These are phyloP conservation scores for Pestalotiopsis sp. DNA, from an alignment of 2,329 filamentous ascomycete genomes.

Conservation along the genomic window DNA sequence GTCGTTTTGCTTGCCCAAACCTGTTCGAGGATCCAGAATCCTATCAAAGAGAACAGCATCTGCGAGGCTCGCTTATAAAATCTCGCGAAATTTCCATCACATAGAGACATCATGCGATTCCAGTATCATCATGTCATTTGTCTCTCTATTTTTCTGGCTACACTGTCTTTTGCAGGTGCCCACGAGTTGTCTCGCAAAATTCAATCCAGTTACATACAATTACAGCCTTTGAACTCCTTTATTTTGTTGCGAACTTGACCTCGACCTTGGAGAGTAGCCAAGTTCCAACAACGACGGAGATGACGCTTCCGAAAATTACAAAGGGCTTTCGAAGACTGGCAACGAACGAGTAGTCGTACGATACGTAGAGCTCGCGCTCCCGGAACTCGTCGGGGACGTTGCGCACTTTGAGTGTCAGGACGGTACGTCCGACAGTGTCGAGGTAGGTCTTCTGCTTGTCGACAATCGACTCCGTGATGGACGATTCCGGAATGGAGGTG, in stretches of 20 bases:
- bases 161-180: background rate
- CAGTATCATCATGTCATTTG: constrained; percentile 10
- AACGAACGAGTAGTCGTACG: constrained; percentile 79
- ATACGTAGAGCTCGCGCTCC: constrained; percentile 80
- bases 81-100: background rate
- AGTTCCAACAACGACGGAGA: constrained; percentile 72
- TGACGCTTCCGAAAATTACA: constrained; percentile 72
- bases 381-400: constrained; percentile 92
- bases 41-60: too few species aligned
- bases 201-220: constrained; percentile 2
- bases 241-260: constrained; percentile 69
- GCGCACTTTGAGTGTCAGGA: constrained; percentile 75
- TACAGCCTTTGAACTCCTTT: constrained; percentile 17
- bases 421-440: constrained; percentile 87
- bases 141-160: background rate
- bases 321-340: constrained; percentile 84
- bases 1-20: background rate
- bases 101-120: background rate
- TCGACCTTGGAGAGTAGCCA: constrained; percentile 81
- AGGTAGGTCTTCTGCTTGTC: constrained; percentile 85
- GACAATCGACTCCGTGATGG: constrained; percentile 59
- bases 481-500: constrained; percentile 68
- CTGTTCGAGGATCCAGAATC: too few species aligned
- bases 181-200: background rate
- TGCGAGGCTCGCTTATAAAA: too few species aligned